phyloP scores from a whole-genome alignment of 176 grass and related monocot species.

The Thinopyrum elongatum region DNA sequence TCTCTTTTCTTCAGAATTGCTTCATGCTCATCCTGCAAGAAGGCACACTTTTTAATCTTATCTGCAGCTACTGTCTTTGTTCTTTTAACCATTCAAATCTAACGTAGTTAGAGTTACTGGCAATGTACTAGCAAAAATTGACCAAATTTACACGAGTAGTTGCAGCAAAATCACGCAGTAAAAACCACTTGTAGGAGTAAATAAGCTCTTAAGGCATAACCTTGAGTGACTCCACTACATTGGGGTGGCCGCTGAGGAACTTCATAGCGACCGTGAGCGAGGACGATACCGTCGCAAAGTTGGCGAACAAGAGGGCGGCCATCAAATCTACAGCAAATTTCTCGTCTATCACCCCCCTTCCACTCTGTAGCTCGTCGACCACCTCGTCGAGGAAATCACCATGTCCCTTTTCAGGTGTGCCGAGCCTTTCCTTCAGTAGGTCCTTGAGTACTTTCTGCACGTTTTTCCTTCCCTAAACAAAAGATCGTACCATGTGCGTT shows the following conservation, averaged over 20 bases:
- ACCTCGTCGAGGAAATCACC: background rate
- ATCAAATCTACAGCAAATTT: background rate
- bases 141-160: too few relatives aligned
- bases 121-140: background rate
- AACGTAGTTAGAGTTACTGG: background rate
- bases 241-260: background rate
- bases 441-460: background rate
- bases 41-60: background rate
- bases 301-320: slow-evolving; percentile 4
- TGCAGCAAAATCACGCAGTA: background rate
- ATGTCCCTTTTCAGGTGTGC: background rate
- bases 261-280: background rate
- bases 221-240: background rate
- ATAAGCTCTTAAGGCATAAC: background rate
- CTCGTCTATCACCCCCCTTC: background rate
- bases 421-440: slow-evolving; percentile 10
- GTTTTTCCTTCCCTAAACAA: slow-evolving; percentile 1
- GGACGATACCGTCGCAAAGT: background rate
- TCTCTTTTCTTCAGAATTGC: slow-evolving; percentile 9
- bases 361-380: background rate
- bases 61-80: background rate
- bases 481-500: background rate
- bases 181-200: background rate
- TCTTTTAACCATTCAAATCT: background rate
- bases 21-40: slow-evolving; percentile 18